phyloP scores from a whole-genome alignment of 768 basidiomycete genomes.

The Rossbeevera mucosa region DNA sequence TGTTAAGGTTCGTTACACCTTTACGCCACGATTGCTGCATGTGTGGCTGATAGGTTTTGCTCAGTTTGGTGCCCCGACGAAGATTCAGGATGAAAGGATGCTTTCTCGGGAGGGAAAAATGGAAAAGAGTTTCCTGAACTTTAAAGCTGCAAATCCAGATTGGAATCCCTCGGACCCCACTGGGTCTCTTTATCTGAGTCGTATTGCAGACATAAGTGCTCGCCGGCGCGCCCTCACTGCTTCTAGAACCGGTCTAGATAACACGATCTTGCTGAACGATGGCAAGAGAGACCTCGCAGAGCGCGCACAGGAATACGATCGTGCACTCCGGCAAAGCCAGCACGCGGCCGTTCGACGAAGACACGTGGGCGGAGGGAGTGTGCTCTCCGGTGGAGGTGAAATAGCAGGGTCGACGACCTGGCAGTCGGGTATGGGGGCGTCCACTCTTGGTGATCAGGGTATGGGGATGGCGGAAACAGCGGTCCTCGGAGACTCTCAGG shows the following conservation, averaged over 20 bases:
- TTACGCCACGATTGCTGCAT: not conserved
- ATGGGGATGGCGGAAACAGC: slow-evolving; percentile 62
- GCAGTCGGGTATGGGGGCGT: slow-evolving; percentile 41
- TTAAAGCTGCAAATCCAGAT: slow-evolving; percentile 94
- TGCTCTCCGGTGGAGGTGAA: slow-evolving; percentile 41
- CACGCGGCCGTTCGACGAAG: slow-evolving; percentile 44
- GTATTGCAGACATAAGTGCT: slow-evolving; percentile 69
- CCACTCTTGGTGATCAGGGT: slow-evolving; percentile 37
- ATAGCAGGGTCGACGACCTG: slow-evolving; percentile 46
- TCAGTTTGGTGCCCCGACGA: slow-evolving; percentile 82
- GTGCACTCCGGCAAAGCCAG: slow-evolving; percentile 68
- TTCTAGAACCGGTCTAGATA: slow-evolving; percentile 27
- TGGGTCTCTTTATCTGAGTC: slow-evolving; percentile 83
- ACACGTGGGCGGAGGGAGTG: slow-evolving; percentile 22
- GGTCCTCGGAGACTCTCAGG: slow-evolving; percentile 72
- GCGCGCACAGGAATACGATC: slow-evolving; percentile 70
- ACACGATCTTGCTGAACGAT: slow-evolving; percentile 28
- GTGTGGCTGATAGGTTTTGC: not conserved
- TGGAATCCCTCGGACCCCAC: slow-evolving; percentile 92
- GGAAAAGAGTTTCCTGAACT: slow-evolving; percentile 96
- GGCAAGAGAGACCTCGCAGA: slow-evolving; percentile 41
- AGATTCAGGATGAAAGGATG: slow-evolving; percentile 65
- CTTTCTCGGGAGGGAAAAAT: slow-evolving; percentile 93
- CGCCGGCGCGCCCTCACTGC: slow-evolving; percentile 33
- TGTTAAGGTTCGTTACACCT: slow-evolving; percentile 56